Base-by-base conservation (phyloP, 2,329 filamentous ascomycete genomes). In the Atkinsonella hypoxylon region DNA sequence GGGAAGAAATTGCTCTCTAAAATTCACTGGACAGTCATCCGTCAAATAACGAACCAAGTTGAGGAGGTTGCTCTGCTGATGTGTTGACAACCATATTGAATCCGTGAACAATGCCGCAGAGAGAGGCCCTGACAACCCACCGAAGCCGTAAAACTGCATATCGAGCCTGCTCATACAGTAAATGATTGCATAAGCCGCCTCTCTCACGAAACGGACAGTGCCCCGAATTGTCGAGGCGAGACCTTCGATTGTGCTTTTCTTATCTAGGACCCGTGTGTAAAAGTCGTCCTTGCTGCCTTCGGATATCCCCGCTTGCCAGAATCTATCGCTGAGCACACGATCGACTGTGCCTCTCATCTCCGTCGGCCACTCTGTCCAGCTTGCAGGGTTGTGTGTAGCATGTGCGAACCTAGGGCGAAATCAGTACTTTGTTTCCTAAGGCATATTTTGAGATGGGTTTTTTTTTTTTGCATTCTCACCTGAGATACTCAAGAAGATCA, bases 281-380 rank as follows among this genome's bases (percentile, higher is more conserved):
- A 98, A 98, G 52, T 97, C 91, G 55, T 97, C 93, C 64, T 93
- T 89, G 59, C 88, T 97, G 26, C 95, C 93, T 54, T 85, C 87
- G 0, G 93, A 97, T 47, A 98, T 98, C 10, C 93, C 93, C 7
- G 90, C 89, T 72, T 98, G 93, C 93, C 93, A 98, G 65, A 98
- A 98, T 22, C 93, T 79, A 67, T 98, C 93, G 13, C 89, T 95
- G 20, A 98, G 71, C 18, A 97, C 89, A 20, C 87, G 80, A 42
- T 82, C 79, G 39, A 97, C 86, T 48, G 95, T 81, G 5, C 77
- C 71, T 52, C 83, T 83, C 74, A 94, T 84, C 41, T 94, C 88
- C 11, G 73, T 65, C 1, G 89, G 84, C 15, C 95, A 70, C 32
- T 83, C 79, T 10, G 77, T 74, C 91, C 93, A 98, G 61, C 89